Percentiles rank a stretch among this genome's conserved stretches.
These are phyloP conservation scores for Metschnikowia picachoensis DNA, from an alignment of 805 yeast genomes.

Conservation along the genomic window DNA sequence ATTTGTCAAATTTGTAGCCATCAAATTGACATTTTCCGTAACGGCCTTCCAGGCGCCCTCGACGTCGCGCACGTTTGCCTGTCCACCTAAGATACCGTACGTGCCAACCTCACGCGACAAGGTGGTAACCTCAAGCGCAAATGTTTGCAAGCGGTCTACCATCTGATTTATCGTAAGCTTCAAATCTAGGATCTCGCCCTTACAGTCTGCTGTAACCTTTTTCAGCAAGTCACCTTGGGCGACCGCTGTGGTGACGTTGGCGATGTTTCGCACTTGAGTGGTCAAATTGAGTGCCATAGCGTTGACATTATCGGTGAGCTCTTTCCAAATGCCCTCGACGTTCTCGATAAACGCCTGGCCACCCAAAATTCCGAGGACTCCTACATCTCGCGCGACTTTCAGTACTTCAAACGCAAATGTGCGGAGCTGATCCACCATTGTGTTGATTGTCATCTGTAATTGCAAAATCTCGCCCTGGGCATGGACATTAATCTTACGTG, in stretches of 20 bases:
- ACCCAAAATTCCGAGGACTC: constrained; percentile 84
- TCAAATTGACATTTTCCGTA: constrained; percentile 43
- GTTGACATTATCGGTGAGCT: constrained; percentile 79
- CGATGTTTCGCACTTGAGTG: constrained; percentile 83
- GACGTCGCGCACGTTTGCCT: constrained; percentile 48
- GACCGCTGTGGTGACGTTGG: constrained; percentile 84
- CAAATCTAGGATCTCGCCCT: constrained; percentile 44
- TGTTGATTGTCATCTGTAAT: constrained; percentile 79
- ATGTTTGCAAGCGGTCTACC: constrained; percentile 49
- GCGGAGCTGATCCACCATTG: constrained; percentile 83
- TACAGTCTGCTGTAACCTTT: constrained; percentile 82
- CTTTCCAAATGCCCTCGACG: constrained; percentile 86
- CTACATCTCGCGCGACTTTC: constrained; percentile 84
- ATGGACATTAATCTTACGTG: constrained; percentile 80
- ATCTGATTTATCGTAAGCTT: constrained; percentile 47
- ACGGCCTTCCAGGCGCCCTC: constrained; percentile 52
- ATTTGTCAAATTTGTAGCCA: constrained; percentile 52
- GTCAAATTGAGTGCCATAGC: constrained; percentile 88
- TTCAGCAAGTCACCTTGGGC: constrained; percentile 80
- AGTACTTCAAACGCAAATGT: constrained; percentile 84
- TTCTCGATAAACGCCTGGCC: constrained; percentile 81
- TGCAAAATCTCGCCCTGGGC: constrained; percentile 89
- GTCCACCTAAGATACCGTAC: constrained; percentile 46
- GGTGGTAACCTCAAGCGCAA: constrained; percentile 45
- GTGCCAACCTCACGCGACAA: constrained; percentile 47